phyloP scores from a whole-genome alignment of 306 rosid genomes.

The Rosa persica region DNA sequence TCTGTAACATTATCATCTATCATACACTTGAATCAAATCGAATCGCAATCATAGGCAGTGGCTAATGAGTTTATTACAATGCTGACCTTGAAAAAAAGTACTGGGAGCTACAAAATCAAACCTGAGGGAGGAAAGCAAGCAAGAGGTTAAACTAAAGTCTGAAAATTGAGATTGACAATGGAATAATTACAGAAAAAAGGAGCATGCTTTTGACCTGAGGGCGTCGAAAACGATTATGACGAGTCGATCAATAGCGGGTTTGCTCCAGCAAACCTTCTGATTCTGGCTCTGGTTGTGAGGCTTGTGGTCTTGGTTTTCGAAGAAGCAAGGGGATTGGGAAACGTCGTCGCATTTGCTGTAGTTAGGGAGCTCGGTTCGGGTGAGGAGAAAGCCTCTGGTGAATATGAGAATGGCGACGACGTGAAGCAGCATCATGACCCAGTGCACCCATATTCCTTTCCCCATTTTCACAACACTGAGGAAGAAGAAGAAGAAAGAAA shows the following conservation, averaged over 20 bases:
- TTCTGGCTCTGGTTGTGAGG: constrained; percentile 10
- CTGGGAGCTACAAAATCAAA: constrained; percentile 96
- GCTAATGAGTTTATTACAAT: background rate
- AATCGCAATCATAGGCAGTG: background rate
- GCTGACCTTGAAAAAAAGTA: constrained; percentile 67
- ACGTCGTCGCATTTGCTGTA: constrained; percentile 71
- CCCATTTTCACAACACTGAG: constrained; percentile 17
- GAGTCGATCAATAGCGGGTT: constrained; percentile 62
- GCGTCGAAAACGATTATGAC: constrained; percentile 80
- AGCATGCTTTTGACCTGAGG: constrained; percentile 41
- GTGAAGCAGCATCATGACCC: constrained; percentile 64
- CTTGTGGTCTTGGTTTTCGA: background rate
- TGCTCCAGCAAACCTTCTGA: constrained; percentile 63
- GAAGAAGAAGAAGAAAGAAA: background rate
- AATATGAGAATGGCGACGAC: constrained; percentile 56
- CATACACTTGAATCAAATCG: constrained; percentile 9
- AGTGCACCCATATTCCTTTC: constrained; percentile 51
- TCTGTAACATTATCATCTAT: constrained; percentile 33
- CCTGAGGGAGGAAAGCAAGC: constrained; percentile 30
- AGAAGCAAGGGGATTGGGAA: constrained; percentile 60
- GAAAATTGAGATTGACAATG: background rate
- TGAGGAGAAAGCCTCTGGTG: constrained; percentile 84
- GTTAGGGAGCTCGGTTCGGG: constrained; percentile 87
- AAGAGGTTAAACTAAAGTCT: background rate
- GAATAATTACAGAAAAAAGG: background rate